Percentiles rank a stretch among this genome's conserved stretches.
Conservation (phyloP, 1,139 yeast genomes). For the Kodamaea alishanica region DNA sequence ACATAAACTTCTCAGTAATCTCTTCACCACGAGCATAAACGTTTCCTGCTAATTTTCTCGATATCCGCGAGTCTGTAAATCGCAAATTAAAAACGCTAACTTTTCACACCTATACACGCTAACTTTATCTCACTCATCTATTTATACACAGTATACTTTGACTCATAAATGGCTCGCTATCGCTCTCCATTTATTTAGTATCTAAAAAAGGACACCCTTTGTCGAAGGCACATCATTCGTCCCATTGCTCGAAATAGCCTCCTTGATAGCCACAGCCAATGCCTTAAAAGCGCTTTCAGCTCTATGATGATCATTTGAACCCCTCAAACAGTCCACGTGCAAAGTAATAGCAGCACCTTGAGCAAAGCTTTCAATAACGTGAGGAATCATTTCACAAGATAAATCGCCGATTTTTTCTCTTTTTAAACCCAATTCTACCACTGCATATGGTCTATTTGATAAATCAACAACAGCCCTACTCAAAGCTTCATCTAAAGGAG, state of each 20-base stretch:
- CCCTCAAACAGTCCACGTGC: conserved; percentile 92
- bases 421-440: conserved; percentile 80
- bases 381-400: conserved; percentile 95
- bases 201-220: conserved; percentile 83
- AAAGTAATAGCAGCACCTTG: conserved; percentile 85
- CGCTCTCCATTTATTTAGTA: neutral
- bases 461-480: conserved; percentile 92
- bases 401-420: conserved; percentile 92
- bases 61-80: too few relatives aligned
- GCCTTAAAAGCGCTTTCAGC: conserved; percentile 97
- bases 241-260: conserved; percentile 81
- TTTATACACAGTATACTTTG: too few relatives aligned
- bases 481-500: conserved; percentile 94
- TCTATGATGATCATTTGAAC: conserved; percentile 92
- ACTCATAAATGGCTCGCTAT: neutral
- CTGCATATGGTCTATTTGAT: conserved; percentile 90
- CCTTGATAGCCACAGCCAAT: conserved; percentile 84
- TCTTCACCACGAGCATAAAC: too few relatives aligned
- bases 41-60: too few relatives aligned
- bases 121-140: too few relatives aligned
- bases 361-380: conserved; percentile 90
- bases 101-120: too few relatives aligned
- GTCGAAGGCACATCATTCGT: conserved; percentile 91
- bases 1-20: too few relatives aligned
- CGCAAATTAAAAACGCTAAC: too few relatives aligned